Evolutionary conservation across 768 basidiomycete species (phyloP).

Genomic region (Kwoniella bestiolae): DNA sequence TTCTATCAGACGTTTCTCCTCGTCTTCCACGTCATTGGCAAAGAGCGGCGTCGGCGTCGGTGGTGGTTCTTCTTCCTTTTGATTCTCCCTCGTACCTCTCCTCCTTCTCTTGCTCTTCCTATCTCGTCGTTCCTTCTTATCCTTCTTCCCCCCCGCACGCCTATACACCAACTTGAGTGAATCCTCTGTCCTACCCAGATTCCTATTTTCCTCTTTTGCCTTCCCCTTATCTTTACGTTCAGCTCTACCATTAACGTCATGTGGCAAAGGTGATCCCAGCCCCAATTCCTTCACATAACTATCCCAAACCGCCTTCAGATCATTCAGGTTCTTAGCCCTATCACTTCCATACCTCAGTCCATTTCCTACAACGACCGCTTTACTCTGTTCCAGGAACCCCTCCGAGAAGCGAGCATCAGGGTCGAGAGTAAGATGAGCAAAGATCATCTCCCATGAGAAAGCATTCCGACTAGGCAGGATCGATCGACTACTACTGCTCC

Average conservation of each 20-base stretch:
- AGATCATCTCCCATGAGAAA: slow-evolving; percentile 44
- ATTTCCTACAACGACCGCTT: slow-evolving; percentile 49
- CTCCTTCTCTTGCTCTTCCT: slow-evolving; percentile 13
- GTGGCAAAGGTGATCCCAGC: slow-evolving; percentile 28
- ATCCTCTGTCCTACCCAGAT: slow-evolving; percentile 43
- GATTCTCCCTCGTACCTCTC: slow-evolving; percentile 8
- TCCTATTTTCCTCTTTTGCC: slow-evolving; percentile 18
- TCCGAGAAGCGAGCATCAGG: slow-evolving; percentile 40
- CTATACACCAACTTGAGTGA: slow-evolving; percentile 55
- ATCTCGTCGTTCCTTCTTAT: slow-evolving; percentile 8
- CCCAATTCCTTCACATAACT: slow-evolving; percentile 47
- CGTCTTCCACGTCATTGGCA: slow-evolving; percentile 10
- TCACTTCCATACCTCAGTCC: slow-evolving; percentile 33
- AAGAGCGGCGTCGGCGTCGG: slow-evolving; percentile 5
- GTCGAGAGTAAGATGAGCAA: slow-evolving; percentile 46
- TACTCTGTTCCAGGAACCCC: slow-evolving; percentile 47
- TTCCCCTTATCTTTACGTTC: slow-evolving; percentile 9
- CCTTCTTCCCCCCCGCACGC: slow-evolving; percentile 30
- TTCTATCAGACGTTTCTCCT: slow-evolving; percentile 37
- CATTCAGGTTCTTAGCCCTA: slow-evolving; percentile 34
- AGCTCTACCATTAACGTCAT: not conserved
- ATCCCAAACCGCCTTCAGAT: slow-evolving; percentile 46
- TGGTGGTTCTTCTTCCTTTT: slow-evolving; percentile 20
- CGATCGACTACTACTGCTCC: not conserved
- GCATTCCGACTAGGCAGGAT: slow-evolving; percentile 27